Base-by-base conservation (phyloP, 148 eudicot genomes). In the Limonium bicolor region DNA sequence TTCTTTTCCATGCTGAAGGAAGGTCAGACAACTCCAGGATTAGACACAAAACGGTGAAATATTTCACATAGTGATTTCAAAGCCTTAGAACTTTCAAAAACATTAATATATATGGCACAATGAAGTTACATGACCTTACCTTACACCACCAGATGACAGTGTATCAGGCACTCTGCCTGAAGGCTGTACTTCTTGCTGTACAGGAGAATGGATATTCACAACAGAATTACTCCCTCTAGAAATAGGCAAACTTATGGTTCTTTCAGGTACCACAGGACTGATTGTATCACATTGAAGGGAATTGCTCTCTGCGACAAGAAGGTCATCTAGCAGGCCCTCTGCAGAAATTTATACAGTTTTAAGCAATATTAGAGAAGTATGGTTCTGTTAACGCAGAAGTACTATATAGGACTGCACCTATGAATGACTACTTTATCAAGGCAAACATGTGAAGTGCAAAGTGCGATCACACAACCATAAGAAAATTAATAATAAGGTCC, bases 271-370 rank as follows among this genome's bases (percentile, higher is more conserved):
- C 54, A 63, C 54, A 39, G 71, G 52, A 55, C 76, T 38, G 55
- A 53, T 65, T 43, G 26, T 48, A 32, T 80, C 90, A 32, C 94
- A 70, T 39, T 77, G 84, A 20, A 45, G 43, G 21, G 64, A 66
- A 24, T 80, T 63, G 58, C 83, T 77, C 60, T 84, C 97, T 16
- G 97, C 87, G 48, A 75, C 61, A 16, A 90, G 69, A 53, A 80
- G 70, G 59, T 90, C 97, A 36, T 48, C 93, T 24, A 84, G 64
- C 74, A 90, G 56, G 17, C 52, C 41, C 73, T 84, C 97, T 90
- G 97, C 77, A 68, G 27, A 48, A 19, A n/a, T n/a, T n/a, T n/a
- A n/a, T n/a, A n/a, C n/a, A n/a, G n/a, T n/a, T n/a, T n/a, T n/a
- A n/a, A n/a, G n/a, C n/a, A n/a, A n/a, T n/a, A n/a, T n/a, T n/a